Evolutionary conservation across 2,329 filamentous ascomycete species (phyloP).

Genomic region (Cladosporium cucumerinum): DNA sequence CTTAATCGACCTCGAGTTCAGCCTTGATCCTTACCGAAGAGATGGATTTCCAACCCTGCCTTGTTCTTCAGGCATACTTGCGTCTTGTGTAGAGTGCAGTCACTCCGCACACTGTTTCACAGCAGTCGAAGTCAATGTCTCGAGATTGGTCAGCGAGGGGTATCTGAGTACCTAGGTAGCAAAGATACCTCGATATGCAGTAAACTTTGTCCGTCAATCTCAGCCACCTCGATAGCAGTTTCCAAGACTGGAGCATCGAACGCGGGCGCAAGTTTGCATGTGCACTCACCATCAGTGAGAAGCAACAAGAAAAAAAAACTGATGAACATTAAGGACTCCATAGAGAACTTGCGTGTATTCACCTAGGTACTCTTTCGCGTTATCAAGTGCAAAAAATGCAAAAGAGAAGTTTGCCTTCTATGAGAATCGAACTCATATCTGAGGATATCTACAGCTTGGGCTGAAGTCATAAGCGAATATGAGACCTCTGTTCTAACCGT

Average conservation of each 20-base stretch:
- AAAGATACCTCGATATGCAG: not conserved
- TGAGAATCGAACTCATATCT: constrained; percentile 12
- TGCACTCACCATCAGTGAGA: not conserved
- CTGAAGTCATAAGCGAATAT: constrained; percentile 4
- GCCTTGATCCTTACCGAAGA: not conserved
- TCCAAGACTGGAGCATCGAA: not conserved
- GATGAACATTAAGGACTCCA: too few species aligned
- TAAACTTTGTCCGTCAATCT: not conserved
- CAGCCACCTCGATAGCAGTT: not conserved
- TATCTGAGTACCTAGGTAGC: not conserved
- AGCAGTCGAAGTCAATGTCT: not conserved
- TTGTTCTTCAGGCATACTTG: not conserved
- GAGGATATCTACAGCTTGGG: constrained; percentile 4
- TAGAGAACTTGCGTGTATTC: too few species aligned
- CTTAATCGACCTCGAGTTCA: not conserved
- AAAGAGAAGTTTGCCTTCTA: constrained; percentile 4
- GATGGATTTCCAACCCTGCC: constrained; percentile 3
- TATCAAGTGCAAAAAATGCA: not conserved
- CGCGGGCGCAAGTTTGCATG: not conserved
- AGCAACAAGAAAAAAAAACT: not conserved
- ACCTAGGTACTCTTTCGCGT: too few species aligned
- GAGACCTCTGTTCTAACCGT: constrained; percentile 12
- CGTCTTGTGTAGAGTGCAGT: not conserved
- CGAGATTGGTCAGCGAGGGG: not conserved
- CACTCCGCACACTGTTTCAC: not conserved